These are phyloP conservation scores for Saccharomycopsis oosterbeekiorum DNA, from an alignment of 805 yeast genomes.

Conservation along the genomic window DNA sequence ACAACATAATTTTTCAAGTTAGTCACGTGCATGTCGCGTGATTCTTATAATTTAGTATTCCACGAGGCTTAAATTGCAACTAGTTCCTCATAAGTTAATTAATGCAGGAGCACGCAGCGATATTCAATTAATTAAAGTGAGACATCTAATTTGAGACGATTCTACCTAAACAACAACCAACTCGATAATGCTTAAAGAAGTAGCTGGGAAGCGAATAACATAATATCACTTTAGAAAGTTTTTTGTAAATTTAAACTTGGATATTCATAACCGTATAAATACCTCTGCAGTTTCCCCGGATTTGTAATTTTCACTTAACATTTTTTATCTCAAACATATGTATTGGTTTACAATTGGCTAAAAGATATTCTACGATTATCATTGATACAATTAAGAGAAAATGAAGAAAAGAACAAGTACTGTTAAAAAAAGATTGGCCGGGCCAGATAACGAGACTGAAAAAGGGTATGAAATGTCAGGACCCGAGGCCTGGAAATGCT, in stretches of 20 bases:
- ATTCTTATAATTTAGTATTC: too few relatives aligned
- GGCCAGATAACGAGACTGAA: neutral
- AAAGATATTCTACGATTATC: neutral
- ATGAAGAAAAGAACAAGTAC: neutral
- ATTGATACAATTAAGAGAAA: neutral
- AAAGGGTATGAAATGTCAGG: neutral
- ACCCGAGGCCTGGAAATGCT: neutral
- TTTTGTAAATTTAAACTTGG: too few relatives aligned
- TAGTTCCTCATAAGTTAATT: too few relatives aligned
- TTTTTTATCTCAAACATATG: too few relatives aligned
- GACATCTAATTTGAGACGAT: too few relatives aligned
- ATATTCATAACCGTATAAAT: neutral
- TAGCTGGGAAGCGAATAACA: too few relatives aligned
- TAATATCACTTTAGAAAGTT: neutral
- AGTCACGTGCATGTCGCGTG: neutral
- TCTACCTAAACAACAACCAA: too few relatives aligned
- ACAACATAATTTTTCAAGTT: neutral
- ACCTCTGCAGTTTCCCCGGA: neutral
- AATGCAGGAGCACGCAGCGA: too few relatives aligned
- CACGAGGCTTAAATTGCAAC: too few relatives aligned
- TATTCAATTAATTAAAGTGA: too few relatives aligned
- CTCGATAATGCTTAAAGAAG: neutral
- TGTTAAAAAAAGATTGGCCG: neutral
- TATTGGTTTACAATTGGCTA: too few relatives aligned
- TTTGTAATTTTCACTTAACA: neutral